phyloP scores from a whole-genome alignment of 164 flowering plant species.

The Aristolochia californica region DNA sequence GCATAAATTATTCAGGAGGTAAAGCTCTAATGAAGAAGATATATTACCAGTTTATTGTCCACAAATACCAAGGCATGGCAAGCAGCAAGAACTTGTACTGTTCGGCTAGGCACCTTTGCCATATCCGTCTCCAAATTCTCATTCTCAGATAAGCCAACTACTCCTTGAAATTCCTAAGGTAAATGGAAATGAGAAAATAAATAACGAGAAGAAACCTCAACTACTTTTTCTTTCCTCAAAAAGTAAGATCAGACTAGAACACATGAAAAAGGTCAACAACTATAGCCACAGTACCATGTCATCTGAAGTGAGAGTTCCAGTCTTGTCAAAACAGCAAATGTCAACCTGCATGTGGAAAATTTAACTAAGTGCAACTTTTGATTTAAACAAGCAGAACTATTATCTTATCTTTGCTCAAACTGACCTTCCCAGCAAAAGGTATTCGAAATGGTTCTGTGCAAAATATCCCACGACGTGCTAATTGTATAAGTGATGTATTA shows the following conservation, averaged over 20 bases:
- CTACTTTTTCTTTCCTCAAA: no score
- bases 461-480: conserved; percentile 92
- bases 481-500: conserved; percentile 89
- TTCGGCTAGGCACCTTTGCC: conserved; percentile 56
- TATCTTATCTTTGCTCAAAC: background rate
- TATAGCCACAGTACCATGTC: conserved; percentile 65
- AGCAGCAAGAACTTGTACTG: conserved; percentile 77
- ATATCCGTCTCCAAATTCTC: conserved; percentile 58
- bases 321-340: conserved; percentile 96
- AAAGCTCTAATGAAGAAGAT: background rate
- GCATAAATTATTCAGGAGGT: no score
- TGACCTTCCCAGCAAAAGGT: conserved; percentile 98
- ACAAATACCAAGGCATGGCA: conserved; percentile 98
- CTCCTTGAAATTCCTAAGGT: conserved; percentile 91
- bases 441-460: conserved; percentile 98
- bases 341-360: conserved; percentile 60
- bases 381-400: background rate
- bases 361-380: background rate
- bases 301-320: conserved; percentile 97
- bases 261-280: background rate
- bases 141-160: conserved; percentile 51
- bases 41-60: conserved; percentile 84
- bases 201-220: background rate
- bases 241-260: background rate
- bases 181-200: background rate